phyloP scores from a whole-genome alignment of 2,329 filamentous ascomycete genomes.

The Tolypocladium nubicola region DNA sequence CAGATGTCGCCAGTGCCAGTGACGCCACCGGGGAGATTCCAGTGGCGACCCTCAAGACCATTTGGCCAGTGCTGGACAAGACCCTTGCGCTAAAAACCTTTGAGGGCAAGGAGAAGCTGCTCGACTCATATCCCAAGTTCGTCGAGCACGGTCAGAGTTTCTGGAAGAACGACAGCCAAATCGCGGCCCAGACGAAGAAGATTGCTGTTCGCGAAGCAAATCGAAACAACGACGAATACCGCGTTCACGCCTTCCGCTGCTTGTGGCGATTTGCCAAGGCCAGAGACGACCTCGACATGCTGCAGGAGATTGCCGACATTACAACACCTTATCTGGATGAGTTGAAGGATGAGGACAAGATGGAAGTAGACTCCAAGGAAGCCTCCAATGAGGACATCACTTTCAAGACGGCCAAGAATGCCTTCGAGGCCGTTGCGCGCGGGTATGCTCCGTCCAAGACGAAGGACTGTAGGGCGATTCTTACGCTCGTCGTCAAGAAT shows the following conservation, averaged over 20 bases:
- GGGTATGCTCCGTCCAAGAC: conserved; percentile 36
- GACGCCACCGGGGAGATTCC: conserved; percentile 49
- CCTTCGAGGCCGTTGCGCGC: conserved; percentile 37
- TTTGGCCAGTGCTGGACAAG: conserved; percentile 81
- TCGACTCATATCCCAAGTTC: conserved; percentile 71
- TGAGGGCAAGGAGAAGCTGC: conserved; percentile 76
- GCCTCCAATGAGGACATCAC: conserved; percentile 30
- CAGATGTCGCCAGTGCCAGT: conserved; percentile 50
- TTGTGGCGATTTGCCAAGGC: conserved; percentile 64
- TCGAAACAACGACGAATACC: conserved; percentile 78
- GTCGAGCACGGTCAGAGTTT: conserved; percentile 52
- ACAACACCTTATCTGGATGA: conserved; percentile 53
- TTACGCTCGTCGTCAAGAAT: conserved; percentile 27
- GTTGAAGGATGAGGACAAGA: conserved; percentile 45
- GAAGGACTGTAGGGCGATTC: conserved; percentile 21
- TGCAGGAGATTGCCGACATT: conserved; percentile 54
- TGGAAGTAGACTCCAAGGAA: conserved; percentile 56
- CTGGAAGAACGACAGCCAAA: conserved; percentile 38
- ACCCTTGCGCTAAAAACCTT: conserved; percentile 84
- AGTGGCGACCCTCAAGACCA: conserved; percentile 43
- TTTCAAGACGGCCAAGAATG: conserved; percentile 35
- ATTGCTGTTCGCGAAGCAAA: conserved; percentile 80
- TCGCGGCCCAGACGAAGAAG: conserved; percentile 63
- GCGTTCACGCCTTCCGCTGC: conserved; percentile 60
- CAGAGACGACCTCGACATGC: conserved; percentile 59